These are phyloP conservation scores for Phytophthora nicotianae DNA, from an alignment of 352 stramenopile species.

Conservation along the genomic window DNA sequence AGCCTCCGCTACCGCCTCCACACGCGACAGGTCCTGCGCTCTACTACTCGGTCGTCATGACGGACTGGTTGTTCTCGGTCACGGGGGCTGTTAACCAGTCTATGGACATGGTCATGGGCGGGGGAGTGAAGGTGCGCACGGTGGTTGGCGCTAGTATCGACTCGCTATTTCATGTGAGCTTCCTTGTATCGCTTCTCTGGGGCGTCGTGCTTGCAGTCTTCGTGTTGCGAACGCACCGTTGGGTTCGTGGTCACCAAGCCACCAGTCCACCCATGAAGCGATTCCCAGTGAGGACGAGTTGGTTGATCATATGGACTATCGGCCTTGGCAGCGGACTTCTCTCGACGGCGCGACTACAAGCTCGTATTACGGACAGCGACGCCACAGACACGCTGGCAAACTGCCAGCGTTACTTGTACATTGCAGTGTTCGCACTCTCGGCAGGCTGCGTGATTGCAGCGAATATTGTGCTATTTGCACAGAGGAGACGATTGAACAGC, in stretches of 20 bases:
- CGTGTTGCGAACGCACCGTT: slow-evolving; percentile 40
- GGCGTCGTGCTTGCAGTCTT: slow-evolving; percentile 52
- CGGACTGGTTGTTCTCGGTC: slow-evolving; percentile 59
- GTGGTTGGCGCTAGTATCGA: slow-evolving; percentile 48
- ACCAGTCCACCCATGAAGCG: slow-evolving; percentile 26
- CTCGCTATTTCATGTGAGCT: slow-evolving; percentile 42
- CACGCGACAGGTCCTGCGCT: slow-evolving; percentile 50
- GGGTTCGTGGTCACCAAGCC: slow-evolving; percentile 2
- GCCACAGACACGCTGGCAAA: slow-evolving; percentile 5
- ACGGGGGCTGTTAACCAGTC: slow-evolving; percentile 59
- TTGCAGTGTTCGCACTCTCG: slow-evolving; percentile 41
- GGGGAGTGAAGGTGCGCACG: slow-evolving; percentile 38
- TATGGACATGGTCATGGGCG: slow-evolving; percentile 58
- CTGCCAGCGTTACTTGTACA: slow-evolving; percentile 37
- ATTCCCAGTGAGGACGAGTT: slow-evolving; percentile 56
- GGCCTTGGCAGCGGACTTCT: slow-evolving; percentile 47
- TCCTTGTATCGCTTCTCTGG: slow-evolving; percentile 59
- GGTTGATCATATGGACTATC: slow-evolving; percentile 52
- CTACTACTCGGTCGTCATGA: slow-evolving; percentile 61
- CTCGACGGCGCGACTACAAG: slow-evolving; percentile 41
- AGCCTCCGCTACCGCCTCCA: slow-evolving; percentile 27
- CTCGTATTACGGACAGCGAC: slow-evolving; percentile 26
- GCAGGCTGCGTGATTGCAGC: slow-evolving; percentile 34
- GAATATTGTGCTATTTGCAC: slow-evolving; percentile 41
- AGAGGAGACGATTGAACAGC: slow-evolving; percentile 15